Conservation (phyloP, 73 alveolate genomes). For the Diophrys sp. region DNA sequence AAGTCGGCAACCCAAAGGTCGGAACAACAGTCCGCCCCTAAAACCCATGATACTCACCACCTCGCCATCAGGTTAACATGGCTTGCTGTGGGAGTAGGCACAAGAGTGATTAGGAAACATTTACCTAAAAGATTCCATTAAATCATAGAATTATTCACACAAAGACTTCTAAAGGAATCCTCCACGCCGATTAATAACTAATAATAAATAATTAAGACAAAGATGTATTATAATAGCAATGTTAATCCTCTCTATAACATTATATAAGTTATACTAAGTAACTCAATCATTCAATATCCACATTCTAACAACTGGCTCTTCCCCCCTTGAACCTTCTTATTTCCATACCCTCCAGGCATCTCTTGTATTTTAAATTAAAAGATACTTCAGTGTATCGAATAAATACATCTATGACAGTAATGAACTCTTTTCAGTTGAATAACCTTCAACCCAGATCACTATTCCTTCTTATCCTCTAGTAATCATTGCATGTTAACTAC, state of each 20-base stretch:
- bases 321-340: constrained; percentile 8
- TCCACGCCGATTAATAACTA: too few relatives aligned
- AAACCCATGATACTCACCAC: too few relatives aligned
- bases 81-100: too few relatives aligned
- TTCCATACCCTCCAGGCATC: constrained; percentile 51
- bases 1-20: too few relatives aligned
- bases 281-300: constrained; percentile 25
- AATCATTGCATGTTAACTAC: constrained; percentile 25
- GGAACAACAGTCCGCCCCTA: too few relatives aligned
- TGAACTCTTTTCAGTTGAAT: constrained; percentile 23
- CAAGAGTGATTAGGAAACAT: too few relatives aligned
- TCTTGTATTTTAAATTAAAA: constrained; percentile 24
- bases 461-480: constrained; percentile 9
- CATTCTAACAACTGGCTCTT: constrained; percentile 25
- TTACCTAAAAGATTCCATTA: too few relatives aligned
- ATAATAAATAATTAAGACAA: too few relatives aligned
- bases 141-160: too few relatives aligned
- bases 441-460: constrained; percentile 31
- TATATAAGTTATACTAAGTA: constrained; percentile 10
- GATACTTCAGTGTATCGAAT: constrained; percentile 33
- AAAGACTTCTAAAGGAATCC: too few relatives aligned
- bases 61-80: too few relatives aligned
- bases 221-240: constrained; percentile 3
- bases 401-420: constrained; percentile 23
- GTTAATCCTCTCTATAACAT: constrained; percentile 37